These are phyloP conservation scores for Didymella exigua DNA, from an alignment of 2,329 filamentous ascomycete genomes.

Conservation along the genomic window DNA sequence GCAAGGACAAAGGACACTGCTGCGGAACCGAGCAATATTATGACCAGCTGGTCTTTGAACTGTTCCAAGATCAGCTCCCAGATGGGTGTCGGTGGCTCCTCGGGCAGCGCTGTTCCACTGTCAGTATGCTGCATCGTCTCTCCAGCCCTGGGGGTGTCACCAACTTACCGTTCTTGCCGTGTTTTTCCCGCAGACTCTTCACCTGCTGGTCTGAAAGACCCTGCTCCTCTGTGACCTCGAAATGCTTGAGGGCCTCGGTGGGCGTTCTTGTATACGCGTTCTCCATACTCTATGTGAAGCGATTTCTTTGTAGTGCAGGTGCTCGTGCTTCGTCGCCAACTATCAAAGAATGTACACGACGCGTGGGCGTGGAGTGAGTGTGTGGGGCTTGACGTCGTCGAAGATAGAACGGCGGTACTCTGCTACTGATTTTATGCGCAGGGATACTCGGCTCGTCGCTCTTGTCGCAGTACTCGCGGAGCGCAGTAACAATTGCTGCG, in stretches of 20 bases:
- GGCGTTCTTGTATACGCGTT: conserved; percentile 58
- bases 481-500: not conserved
- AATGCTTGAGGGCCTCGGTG: conserved; percentile 58
- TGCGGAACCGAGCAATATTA: conserved; percentile 91
- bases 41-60: conserved; percentile 97
- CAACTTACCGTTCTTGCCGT: conserved; percentile 61
- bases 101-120: conserved; percentile 65
- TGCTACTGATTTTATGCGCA: conserved; percentile 4
- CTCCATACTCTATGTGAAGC: conserved; percentile 53
- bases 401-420: conserved; percentile 9
- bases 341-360: not conserved
- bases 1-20: conserved; percentile 92
- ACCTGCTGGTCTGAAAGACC: conserved; percentile 60
- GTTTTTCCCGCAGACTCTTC: conserved; percentile 51
- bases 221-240: conserved; percentile 57
- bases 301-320: not conserved
- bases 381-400: conserved; percentile 14
- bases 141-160: not conserved
- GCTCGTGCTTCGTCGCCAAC: not conserved
- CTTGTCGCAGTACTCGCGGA: not conserved
- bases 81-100: conserved; percentile 93
- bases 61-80: conserved; percentile 98
- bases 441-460: conserved; percentile 14
- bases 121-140: not conserved
- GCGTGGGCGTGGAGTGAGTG: conserved; percentile 7